Percentiles rank a stretch among this genome's conserved stretches.
Conservation (phyloP, 495 filamentous ascomycete species). For the Chaetomium tenue region DNA sequence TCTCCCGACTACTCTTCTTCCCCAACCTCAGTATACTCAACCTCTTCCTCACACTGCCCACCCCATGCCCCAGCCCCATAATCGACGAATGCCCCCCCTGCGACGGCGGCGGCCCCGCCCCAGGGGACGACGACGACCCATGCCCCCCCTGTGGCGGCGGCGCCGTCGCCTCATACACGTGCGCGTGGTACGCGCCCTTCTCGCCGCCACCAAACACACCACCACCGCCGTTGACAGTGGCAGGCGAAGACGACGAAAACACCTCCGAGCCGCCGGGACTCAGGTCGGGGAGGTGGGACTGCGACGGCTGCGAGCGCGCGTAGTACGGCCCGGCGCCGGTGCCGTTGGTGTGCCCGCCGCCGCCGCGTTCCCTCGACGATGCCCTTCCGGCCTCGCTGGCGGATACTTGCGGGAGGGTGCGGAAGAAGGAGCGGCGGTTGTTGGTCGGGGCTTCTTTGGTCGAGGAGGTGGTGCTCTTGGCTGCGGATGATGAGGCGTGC, state of each 20-base stretch:
- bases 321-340: not conserved
- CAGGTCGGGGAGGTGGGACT: not conserved
- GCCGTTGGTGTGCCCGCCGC: not conserved
- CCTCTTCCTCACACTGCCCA: conserved; percentile 61
- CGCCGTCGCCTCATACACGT: conserved; percentile 3
- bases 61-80: conserved; percentile 7
- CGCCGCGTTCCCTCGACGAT: not conserved
- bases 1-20: conserved; percentile 57
- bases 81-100: conserved; percentile 2
- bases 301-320: not conserved
- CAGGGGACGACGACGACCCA: too few species aligned
- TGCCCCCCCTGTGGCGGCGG: too few species aligned
- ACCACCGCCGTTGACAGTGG: not conserved
- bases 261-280: not conserved
- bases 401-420: conserved; percentile 17
- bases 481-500: not conserved
- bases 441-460: conserved; percentile 30
- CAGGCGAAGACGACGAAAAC: not conserved
- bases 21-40: conserved; percentile 66
- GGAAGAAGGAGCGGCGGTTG: conserved; percentile 36
- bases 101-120: not conserved
- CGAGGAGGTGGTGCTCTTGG: conserved; percentile 15
- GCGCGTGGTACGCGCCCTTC: not conserved
- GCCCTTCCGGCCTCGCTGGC: conserved; percentile 3
- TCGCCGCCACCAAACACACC: not conserved